Base-by-base conservation (phyloP, 192 early-diverging fungal genomes). In the Entomortierella beljakovae region DNA sequence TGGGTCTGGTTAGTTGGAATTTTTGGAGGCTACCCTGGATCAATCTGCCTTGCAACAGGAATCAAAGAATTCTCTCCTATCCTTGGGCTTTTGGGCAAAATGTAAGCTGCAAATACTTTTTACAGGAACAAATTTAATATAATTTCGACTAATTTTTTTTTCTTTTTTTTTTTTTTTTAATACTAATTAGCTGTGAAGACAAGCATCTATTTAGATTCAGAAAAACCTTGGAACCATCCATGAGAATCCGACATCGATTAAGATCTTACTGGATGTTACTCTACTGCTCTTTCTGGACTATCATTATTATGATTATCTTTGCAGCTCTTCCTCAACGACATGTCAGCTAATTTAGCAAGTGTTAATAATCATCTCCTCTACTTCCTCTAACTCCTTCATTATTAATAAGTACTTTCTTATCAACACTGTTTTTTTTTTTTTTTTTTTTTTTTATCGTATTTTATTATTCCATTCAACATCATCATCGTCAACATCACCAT, bases 201-300 rank as follows among this genome's bases (percentile, higher is more conserved):
- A 69, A 52, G 25, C 67, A 70, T 49, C 18, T 79, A 28, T 70
- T 79, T 40, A 48, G 75, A 13, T 54, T 64, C 28, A 35, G 75
- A 34, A 64, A 29, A 32, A 69, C 70, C 4, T 11, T 60, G 10
- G 75, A 79, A 33, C 67, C 75, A 1, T 79, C 75, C 15, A 70
- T 79, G 20, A 55, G 66, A 9, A 40, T 79, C 4, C 67, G 75
- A 2, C 75, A 79, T 28, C 67, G 49, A 0, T 38, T 32, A 11
- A 46, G 67, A 6, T 60, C 67, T 3, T 70, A 61, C 42, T 79
- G 75, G 75, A 70, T 70, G 75, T 29, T 69, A 57, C 48, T 31
- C 4, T 79, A 79, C 32, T 70, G 75, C 61, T 35, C 70, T 40
- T 70, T 79, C 29, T 79, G 67, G 75, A 65, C 75, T 0, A 70